phyloP scores from a whole-genome alignment of 73 alveolate genomes.

The Paramecium sexaurelia region DNA sequence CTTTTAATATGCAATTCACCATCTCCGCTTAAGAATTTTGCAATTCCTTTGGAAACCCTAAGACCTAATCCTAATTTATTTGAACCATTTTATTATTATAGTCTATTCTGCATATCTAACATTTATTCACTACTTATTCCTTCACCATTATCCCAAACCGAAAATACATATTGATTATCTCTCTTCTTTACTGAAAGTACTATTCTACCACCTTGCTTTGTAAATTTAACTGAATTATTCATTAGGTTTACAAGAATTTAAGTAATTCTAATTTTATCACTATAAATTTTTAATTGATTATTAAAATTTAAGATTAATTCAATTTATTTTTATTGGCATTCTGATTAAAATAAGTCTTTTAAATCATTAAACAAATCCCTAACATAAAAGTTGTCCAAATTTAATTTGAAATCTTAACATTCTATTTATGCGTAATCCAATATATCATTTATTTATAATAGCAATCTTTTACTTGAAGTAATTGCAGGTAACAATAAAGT shows the following conservation, averaged over 20 bases:
- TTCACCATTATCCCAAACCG: slow-evolving; percentile 16
- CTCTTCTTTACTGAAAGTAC: not conserved
- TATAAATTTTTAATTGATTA: not conserved
- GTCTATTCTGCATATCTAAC: not conserved
- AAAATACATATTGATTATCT: not conserved
- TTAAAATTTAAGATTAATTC: not conserved
- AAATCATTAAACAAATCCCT: not conserved
- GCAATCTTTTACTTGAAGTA: not conserved
- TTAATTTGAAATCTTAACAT: slow-evolving; percentile 24
- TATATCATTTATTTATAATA: slow-evolving; percentile 52
- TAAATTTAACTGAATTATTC: slow-evolving; percentile 38
- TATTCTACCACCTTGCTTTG: slow-evolving; percentile 27
- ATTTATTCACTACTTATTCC: slow-evolving; percentile 24
- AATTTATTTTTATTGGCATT: slow-evolving; percentile 14
- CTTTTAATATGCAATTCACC: slow-evolving; percentile 27
- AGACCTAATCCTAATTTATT: slow-evolving; percentile 45
- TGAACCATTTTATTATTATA: not conserved
- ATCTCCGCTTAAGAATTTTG: slow-evolving; percentile 14
- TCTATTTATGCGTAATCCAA: slow-evolving; percentile 57
- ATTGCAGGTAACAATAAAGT: slow-evolving; percentile 56
- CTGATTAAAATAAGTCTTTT: slow-evolving; percentile 16
- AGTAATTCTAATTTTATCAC: slow-evolving; percentile 14
- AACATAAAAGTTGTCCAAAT: not conserved
- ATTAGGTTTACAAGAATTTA: slow-evolving; percentile 21
- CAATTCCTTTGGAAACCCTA: not conserved